Conservation (phyloP, 352 stramenopile species). For the Globisporangium viniferum region DNA sequence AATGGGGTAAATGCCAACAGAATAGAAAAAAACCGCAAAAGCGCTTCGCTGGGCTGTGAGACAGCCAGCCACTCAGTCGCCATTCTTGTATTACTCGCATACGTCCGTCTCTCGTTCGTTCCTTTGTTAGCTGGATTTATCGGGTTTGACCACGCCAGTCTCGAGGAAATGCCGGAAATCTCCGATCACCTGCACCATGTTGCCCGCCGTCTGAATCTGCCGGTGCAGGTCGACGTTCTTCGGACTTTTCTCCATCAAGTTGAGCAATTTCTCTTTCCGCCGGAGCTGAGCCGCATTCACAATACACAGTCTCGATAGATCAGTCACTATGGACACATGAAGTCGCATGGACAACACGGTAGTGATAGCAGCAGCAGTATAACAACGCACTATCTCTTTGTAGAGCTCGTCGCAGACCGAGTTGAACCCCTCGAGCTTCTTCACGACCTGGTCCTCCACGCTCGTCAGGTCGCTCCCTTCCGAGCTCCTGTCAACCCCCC, state of each 20-base stretch:
- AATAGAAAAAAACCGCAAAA: neutral
- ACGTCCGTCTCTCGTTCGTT: neutral
- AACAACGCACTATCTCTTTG: conserved; percentile 75
- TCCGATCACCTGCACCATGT: conserved; percentile 77
- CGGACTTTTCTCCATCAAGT: conserved; percentile 80
- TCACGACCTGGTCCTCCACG: conserved; percentile 76
- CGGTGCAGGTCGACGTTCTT: conserved; percentile 85
- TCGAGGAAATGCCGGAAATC: conserved; percentile 84
- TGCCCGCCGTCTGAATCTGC: conserved; percentile 83
- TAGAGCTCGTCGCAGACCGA: conserved; percentile 86
- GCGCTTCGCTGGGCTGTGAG: neutral
- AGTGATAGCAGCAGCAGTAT: neutral
- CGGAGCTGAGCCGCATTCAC: conserved; percentile 44
- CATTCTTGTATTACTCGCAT: neutral
- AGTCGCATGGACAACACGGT: neutral
- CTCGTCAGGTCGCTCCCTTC: conserved; percentile 31
- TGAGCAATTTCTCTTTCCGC: conserved; percentile 80
- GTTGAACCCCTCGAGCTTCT: conserved; percentile 88
- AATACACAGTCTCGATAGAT: neutral
- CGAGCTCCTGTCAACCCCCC: conserved; percentile 1
- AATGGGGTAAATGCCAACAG: neutral
- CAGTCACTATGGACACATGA: neutral
- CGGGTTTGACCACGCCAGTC: conserved; percentile 44
- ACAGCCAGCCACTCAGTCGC: neutral
- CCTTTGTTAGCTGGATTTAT: conserved; percentile 19